Evolutionary conservation across 768 basidiomycete species (phyloP).

Genomic region (Auriscalpium vulgare): DNA sequence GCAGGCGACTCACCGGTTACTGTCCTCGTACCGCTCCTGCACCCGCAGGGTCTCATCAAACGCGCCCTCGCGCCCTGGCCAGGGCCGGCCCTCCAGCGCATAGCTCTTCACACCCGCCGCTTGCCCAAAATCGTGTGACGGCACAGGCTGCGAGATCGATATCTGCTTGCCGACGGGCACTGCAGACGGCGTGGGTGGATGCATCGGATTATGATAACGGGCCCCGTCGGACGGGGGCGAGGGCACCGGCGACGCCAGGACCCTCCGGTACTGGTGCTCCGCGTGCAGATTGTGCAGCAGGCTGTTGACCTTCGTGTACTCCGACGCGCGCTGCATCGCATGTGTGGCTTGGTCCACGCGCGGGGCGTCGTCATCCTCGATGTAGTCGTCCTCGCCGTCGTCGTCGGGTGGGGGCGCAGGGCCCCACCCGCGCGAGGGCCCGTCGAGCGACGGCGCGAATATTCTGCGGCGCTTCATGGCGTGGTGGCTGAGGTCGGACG

Average conservation of each 20-base stretch:
- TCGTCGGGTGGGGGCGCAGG: constrained; percentile 13
- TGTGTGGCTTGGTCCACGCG: not conserved
- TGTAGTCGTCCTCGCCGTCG: constrained; percentile 23
- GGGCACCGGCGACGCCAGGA: constrained; percentile 24
- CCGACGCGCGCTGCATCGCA: constrained; percentile 14
- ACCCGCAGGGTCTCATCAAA: constrained; percentile 4
- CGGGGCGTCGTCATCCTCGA: not conserved
- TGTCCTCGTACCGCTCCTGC: constrained; percentile 50
- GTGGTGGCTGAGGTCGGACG: constrained; percentile 18
- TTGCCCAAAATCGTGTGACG: not conserved
- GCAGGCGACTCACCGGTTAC: constrained; percentile 45
- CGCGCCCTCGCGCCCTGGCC: not conserved
- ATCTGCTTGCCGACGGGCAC: not conserved
- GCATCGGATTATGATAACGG: not conserved
- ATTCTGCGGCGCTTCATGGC: constrained; percentile 47
- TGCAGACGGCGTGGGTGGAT: not conserved
- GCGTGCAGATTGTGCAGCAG: constrained; percentile 66
- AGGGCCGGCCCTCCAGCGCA: not conserved
- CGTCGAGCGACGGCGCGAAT: constrained; percentile 45
- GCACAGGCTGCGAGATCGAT: not conserved
- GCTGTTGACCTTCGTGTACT: constrained; percentile 55
- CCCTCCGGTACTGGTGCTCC: constrained; percentile 54
- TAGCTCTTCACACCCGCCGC: not conserved
- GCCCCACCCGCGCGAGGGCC: constrained; percentile 40
- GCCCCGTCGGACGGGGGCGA: not conserved